Base-by-base conservation (phyloP, 306 rosid genomes). In the Potentilla sterilis region DNA sequence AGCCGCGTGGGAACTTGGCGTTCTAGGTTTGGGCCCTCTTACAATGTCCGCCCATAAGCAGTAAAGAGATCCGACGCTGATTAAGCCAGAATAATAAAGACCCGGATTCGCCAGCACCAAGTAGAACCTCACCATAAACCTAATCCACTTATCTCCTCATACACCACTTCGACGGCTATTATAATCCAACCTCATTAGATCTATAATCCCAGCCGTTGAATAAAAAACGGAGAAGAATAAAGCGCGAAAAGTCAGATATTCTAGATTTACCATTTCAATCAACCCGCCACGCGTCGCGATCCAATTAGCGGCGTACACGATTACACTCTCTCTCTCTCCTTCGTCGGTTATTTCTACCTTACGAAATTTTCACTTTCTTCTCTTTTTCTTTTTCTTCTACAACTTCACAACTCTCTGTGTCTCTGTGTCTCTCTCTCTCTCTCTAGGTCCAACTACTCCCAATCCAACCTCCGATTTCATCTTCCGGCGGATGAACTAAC, bases 381-480 rank as follows among this genome's bases (percentile, higher is more conserved):
- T 70, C 55, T 69, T 80, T 67, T 76, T 32, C 67, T 13, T 67
- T 74, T 66, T 80, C 87, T 72, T 42, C 57, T 77, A 48, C 67
- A 75, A 40, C 70, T 14, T 43, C 82, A 18, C 66, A 12, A 9
- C 57, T 28, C 57, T n/a, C n/a, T n/a, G n/a, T n/a, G n/a, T n/a
- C n/a, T n/a, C n/a, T n/a, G n/a, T n/a, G n/a, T n/a, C n/a, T 73
- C 57, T 16, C 59, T 73, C 42, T 24, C 41, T n/a, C 32, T 74
- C 80, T 74, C 37, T 70, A 49, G 80, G 84, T 82, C 86, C 83
- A 71, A 72, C 40, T 28, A n/a, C 73, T 38, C 75, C 76, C 24
- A 65, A 69, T 65, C 46, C 58, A 6, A 24, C 24, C 11, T 65
- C 48, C 77, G 73, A 67, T 54, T 28, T 73, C 28, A 38, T 4